Evolutionary conservation across 768 basidiomycete species (phyloP).

Genomic region (Paxillus involutus): DNA sequence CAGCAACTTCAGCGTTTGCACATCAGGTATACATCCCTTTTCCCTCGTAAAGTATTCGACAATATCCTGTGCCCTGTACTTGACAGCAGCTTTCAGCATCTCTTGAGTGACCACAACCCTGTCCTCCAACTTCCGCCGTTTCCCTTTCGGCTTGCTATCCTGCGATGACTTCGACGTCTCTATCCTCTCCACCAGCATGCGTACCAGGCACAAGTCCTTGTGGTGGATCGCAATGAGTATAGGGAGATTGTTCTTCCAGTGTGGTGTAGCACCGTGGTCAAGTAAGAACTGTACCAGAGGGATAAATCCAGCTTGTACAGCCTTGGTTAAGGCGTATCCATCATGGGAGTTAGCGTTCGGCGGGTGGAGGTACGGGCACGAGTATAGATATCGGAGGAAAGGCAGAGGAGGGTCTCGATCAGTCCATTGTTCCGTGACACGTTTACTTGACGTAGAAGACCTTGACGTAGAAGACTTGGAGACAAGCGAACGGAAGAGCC

Average conservation of each 20-base stretch:
- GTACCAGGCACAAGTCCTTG: constrained; percentile 66
- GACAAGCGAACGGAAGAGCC: constrained; percentile 60
- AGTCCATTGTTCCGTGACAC: constrained; percentile 37
- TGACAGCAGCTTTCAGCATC: constrained; percentile 69
- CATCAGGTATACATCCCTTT: constrained; percentile 73
- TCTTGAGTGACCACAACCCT: constrained; percentile 49
- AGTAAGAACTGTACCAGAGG: constrained; percentile 75
- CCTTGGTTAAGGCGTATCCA: constrained; percentile 82
- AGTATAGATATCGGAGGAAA: constrained; percentile 59
- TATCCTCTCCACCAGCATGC: constrained; percentile 70
- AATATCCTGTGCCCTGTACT: constrained; percentile 64
- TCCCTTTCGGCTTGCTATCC: constrained; percentile 28
- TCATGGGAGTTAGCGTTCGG: constrained; percentile 65
- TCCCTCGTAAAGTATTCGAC: constrained; percentile 68
- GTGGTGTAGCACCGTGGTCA: constrained; percentile 68
- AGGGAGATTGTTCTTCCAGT: constrained; percentile 58
- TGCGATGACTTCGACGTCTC: constrained; percentile 23
- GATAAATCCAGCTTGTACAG: constrained; percentile 63
- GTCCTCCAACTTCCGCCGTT: constrained; percentile 59
- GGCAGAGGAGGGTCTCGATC: constrained; percentile 59
- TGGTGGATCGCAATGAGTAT: constrained; percentile 74
- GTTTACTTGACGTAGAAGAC: constrained; percentile 4
- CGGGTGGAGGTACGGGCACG: constrained; percentile 34
- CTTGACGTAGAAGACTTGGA: constrained; percentile 21
- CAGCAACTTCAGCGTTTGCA: constrained; percentile 54